Base-by-base conservation (phyloP, 2,329 filamentous ascomycete species). In the Diplodia corticola region DNA sequence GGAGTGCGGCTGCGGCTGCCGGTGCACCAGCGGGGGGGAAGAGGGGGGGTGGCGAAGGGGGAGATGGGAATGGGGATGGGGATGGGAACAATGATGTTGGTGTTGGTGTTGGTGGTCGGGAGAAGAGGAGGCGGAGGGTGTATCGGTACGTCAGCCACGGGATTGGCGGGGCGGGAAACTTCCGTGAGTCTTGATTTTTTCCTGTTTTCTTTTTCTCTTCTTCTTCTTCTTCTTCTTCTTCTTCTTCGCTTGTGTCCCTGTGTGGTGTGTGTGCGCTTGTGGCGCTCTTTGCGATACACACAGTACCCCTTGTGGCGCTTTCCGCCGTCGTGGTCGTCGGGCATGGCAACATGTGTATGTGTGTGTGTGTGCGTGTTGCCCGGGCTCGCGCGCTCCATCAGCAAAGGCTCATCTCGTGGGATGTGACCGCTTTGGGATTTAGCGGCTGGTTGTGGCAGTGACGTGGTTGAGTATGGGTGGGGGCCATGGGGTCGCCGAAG, bases 121-220 rank as follows among this genome's bases (percentile, higher is more conserved):
- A 9, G 10, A 30, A 48, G 17, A n/a, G 28, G 46, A 6, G 17
- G 46, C 24, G 46, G 22, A 17, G 60, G 15, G n/a, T 63, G 48
- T 46, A 49, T 30, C 46, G 48, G 5, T 63, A 51, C 20, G 60
- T 63, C n/a, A 63, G 60, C n/a, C 46, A 63, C 15, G 60, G 60
- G 15, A 63, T 63, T 30, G 59, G 59, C 20, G 59, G 59, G 46
- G 59, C 60, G 22, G 60, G 60, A 22, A 63, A 63, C 22, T 63
- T 63, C 48, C 30, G 60, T 63, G 37, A 63, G 60, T 54, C 17
- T 15, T 9, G 3, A 5, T 22, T 5, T 53, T 5, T 13, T 13
- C 35, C 37, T 15, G 17, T 48, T 48, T 60, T 60, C n/a, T 15
- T 48, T 48, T 24, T 15, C 10, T 6, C 13, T 15, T n/a, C 20